Conservation (phyloP, 2,329 filamentous ascomycete species). For the Cladorrhinum sp. region DNA sequence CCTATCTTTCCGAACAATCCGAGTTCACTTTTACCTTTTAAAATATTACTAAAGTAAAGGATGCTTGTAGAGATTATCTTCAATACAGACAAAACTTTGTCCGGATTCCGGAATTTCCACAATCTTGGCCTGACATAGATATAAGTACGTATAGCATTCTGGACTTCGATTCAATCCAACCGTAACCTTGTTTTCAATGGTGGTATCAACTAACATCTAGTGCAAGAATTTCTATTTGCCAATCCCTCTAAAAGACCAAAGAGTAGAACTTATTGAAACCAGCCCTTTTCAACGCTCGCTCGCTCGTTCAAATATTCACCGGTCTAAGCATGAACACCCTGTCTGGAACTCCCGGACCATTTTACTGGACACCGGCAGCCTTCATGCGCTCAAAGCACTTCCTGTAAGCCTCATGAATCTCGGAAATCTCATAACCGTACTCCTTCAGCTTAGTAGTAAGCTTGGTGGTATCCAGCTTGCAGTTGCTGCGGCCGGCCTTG, state of each 20-base stretch:
- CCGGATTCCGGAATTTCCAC: background rate
- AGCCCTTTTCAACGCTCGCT: background rate
- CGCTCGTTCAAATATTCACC: background rate
- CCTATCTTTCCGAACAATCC: too few species aligned
- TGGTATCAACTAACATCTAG: background rate
- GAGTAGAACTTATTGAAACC: background rate
- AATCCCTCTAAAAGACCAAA: background rate
- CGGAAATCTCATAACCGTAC: conserved; percentile 57
- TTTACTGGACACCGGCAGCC: conserved; percentile 49
- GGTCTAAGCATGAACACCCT: background rate
- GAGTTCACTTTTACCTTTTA: too few species aligned
- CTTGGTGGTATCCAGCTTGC: conserved; percentile 61
- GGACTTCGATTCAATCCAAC: background rate
- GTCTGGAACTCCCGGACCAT: background rate
- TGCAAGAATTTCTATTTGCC: background rate
- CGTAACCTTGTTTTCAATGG: background rate
- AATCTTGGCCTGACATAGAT: background rate
- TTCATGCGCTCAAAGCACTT: conserved; percentile 64
- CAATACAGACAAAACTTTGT: background rate
- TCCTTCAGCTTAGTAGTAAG: conserved; percentile 57
- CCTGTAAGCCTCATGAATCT: conserved; percentile 61
- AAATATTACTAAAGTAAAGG: too few species aligned
- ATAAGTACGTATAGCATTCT: background rate
- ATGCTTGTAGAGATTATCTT: too few species aligned
- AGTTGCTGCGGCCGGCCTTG: conserved; percentile 66